Evolutionary conservation across 2,329 filamentous ascomycete species (phyloP), one percentile per base, ranked within the genome.

Genomic region (Lachnellula hyalina): DNA sequence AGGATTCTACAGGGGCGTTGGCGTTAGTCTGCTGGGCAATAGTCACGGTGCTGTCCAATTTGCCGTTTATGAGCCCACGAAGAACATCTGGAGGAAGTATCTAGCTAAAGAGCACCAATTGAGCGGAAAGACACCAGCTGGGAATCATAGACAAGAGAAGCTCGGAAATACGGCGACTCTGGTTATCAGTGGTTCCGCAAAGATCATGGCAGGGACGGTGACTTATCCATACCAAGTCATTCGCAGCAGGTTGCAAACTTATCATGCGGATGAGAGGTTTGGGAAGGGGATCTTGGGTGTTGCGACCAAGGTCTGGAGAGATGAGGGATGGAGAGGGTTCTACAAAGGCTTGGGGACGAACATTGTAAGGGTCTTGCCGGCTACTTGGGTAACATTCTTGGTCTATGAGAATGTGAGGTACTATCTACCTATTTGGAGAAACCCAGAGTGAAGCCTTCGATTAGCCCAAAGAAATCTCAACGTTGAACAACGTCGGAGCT

Each of bases 141-240:
- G 40, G 7, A 14, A 51, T 15, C 35, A 34, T 49, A 49, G 51
- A 63, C 65, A 62, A 59, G 73, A 64, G 40, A 67, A 64, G 55
- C 8, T 69, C 19, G 59, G 66, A 1, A 69, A 63, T 49, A 56
- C 59, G 11, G 65, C 93, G 56, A 95, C 89, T 38, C 74, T 97
- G n/a, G 77, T 84, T 32, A 80, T 96, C 40, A 94, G 90, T 41
- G 89, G 87, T 25, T 72, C 83, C 3, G 86, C 90, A 47, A 99
- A 99, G 74, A 77, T 96, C 23, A 84, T 95, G 61, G 93, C 94
- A 0, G 91, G 91, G n/a, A 86, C 85, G 25, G 84, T 86, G 51
- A 96, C 93, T 7, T 99, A 97, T 69, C 94, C 94, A 1, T 96
- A 96, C 70, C 94, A 97, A 73, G 91, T 97, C 28, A 81, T 99